phyloP scores from a whole-genome alignment of 1,139 yeast species.

The Candida sp. region DNA sequence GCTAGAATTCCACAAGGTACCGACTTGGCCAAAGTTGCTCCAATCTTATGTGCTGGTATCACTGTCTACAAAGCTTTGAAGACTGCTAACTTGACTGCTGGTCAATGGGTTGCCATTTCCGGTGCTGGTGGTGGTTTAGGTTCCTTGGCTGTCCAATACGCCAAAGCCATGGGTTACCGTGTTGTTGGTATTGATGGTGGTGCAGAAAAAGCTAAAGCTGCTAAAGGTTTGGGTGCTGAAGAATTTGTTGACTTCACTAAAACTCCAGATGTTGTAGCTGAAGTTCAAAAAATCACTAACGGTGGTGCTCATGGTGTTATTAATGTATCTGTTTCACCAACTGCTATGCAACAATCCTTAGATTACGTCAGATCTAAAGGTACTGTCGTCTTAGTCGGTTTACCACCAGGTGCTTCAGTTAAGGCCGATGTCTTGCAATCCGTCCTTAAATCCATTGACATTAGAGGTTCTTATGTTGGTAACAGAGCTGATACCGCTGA shows the following conservation, averaged over 20 bases:
- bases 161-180: constrained; percentile 71
- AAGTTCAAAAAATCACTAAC: constrained; percentile 54
- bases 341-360: constrained; percentile 61
- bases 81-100: constrained; percentile 60
- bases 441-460: constrained; percentile 60
- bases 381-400: constrained; percentile 69
- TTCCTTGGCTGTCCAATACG: constrained; percentile 71
- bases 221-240: constrained; percentile 63
- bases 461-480: constrained; percentile 76
- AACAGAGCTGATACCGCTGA: constrained; percentile 78
- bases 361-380: constrained; percentile 67
- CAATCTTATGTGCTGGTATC: constrained; percentile 80
- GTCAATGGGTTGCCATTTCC: constrained; percentile 74
- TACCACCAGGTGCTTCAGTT: constrained; percentile 71
- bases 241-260: constrained; percentile 60
- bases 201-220: constrained; percentile 57
- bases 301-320: constrained; percentile 82
- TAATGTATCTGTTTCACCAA: constrained; percentile 69
- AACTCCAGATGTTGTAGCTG: constrained; percentile 54
- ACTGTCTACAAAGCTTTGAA: constrained; percentile 78
- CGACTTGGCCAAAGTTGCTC: constrained; percentile 73
- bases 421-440: constrained; percentile 61
- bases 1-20: constrained; percentile 70
- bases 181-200: constrained; percentile 78
- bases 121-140: constrained; percentile 86